Base-by-base conservation (phyloP, 2,329 filamentous ascomycete species). In the Cephalotrichum gorgonifer region DNA sequence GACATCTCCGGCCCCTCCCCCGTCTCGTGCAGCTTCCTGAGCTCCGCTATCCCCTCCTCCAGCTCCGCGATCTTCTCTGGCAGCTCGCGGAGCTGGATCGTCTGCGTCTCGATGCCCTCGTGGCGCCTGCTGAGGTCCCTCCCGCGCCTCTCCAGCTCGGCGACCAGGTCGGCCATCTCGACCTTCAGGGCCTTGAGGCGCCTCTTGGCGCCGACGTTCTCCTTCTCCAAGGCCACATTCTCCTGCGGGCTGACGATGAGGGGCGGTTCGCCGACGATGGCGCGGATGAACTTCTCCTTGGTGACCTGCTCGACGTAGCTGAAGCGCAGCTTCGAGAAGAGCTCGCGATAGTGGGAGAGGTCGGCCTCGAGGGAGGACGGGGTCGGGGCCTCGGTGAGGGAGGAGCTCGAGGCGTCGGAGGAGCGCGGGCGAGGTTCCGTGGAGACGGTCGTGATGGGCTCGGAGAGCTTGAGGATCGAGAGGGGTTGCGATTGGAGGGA, bases 301-400 rank as follows among this genome's bases (percentile, higher is more conserved):
- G 91, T 97, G 54, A 97, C 89, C 72, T 97, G 93, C 68, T 98
- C 93, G 57, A 96, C 86, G 67, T 97, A 97, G 55, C 87, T 94
- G 72, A 97, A 97, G 57, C 91, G 88, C 35, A 97, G 76, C 69
- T 98, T 97, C 39, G 88, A 85, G 67, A 97, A 98, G 20, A 97
- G 79, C 67, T 96, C 90, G 69, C 87, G 88, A 71, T 97, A 96
- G 66, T 97, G 90, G 27, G 77, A 74, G 26, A 97, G 74, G 64
- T 97, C 91, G 26, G 86, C 87, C 54, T 87, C 82, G 7, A 97
- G 74, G 17, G 84, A 84, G 15, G 85, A 78, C 0, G 90, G 88
- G 9, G 83, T 87, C 17, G 81, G 79, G 52, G 76, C 79, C 55
- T 84, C 81, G 23, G 76, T 74, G 54, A 78, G 72, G 31, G 74